These are phyloP conservation scores for Cordyceps militaris DNA, from an alignment of 2,329 filamentous ascomycete genomes.

Conservation along the genomic window DNA sequence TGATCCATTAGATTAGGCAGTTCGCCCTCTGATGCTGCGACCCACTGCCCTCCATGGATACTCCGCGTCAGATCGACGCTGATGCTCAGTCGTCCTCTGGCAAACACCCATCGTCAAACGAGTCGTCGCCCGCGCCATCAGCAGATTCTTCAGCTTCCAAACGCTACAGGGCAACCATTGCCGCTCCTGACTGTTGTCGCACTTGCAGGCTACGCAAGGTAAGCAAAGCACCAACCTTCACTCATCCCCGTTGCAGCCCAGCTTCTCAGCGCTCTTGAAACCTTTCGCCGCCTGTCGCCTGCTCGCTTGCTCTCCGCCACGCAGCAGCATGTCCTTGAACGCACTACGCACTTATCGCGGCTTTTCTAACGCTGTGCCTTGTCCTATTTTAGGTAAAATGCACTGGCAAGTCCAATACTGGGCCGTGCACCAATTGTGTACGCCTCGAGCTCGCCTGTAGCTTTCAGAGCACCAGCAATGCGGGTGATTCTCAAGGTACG, in stretches of 20 bases:
- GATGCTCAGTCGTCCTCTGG: not conserved
- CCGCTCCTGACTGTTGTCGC: slow-evolving; percentile 27
- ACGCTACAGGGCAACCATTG: slow-evolving; percentile 25
- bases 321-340: too few relatives aligned
- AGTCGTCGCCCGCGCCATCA: slow-evolving; percentile 11
- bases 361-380: not conserved
- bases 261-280: not conserved
- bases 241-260: slow-evolving; percentile 1
- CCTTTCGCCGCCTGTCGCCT: not conserved
- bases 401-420: slow-evolving; percentile 29
- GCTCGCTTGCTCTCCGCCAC: not conserved
- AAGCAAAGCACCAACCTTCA: slow-evolving; percentile 10
- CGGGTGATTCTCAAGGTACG: slow-evolving; percentile 19
- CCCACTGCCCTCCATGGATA: slow-evolving; percentile 5
- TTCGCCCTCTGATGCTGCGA: not conserved
- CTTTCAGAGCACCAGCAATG: slow-evolving; percentile 22
- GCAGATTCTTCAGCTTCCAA: slow-evolving; percentile 22
- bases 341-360: not conserved
- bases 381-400: slow-evolving; percentile 32
- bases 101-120: slow-evolving; percentile 9
- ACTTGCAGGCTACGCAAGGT: slow-evolving; percentile 34
- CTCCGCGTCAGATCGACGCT: not conserved
- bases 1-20: not conserved
- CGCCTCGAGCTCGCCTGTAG: slow-evolving; percentile 31
- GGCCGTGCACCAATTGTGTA: slow-evolving; percentile 31